Conservation (phyloP, 805 yeast species). For the Isabelozyma pseudorhagii region DNA sequence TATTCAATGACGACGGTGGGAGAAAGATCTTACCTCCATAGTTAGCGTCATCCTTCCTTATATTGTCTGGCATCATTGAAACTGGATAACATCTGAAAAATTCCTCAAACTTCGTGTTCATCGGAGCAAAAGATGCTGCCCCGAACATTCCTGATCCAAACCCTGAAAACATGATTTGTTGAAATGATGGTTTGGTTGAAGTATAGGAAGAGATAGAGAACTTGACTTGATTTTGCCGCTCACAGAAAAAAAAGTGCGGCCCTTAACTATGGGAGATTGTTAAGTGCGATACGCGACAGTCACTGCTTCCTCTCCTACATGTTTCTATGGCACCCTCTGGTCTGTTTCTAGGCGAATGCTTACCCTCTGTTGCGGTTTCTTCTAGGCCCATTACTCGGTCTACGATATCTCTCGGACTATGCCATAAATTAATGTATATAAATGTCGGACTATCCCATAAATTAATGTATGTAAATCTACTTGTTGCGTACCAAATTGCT, state of each 20-base stretch:
- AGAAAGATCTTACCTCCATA: constrained; percentile 94
- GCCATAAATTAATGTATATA: background rate
- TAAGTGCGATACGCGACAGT: too few species aligned
- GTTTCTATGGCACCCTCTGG: too few species aligned
- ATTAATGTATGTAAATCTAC: background rate
- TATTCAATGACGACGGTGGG: constrained; percentile 90
- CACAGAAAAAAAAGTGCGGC: background rate
- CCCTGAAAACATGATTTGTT: constrained; percentile 37
- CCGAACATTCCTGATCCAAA: constrained; percentile 40
- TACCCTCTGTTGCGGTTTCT: too few species aligned
- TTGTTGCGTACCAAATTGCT: constrained; percentile 5
- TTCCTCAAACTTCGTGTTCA: constrained; percentile 61
- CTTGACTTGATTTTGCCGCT: background rate
- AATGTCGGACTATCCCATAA: background rate
- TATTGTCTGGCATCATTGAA: constrained; percentile 78
- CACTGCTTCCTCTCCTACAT: too few species aligned
- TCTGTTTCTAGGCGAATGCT: too few species aligned
- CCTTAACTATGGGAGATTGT: background rate
- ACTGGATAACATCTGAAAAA: constrained; percentile 91
- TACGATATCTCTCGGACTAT: too few species aligned
- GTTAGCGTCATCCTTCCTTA: constrained; percentile 73
- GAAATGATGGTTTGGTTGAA: background rate
- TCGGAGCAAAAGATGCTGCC: constrained; percentile 27
- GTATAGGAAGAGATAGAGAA: background rate
- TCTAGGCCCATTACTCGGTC: too few species aligned